Conservation (phyloP, 306 rosid species). For the Comarum palustre region DNA sequence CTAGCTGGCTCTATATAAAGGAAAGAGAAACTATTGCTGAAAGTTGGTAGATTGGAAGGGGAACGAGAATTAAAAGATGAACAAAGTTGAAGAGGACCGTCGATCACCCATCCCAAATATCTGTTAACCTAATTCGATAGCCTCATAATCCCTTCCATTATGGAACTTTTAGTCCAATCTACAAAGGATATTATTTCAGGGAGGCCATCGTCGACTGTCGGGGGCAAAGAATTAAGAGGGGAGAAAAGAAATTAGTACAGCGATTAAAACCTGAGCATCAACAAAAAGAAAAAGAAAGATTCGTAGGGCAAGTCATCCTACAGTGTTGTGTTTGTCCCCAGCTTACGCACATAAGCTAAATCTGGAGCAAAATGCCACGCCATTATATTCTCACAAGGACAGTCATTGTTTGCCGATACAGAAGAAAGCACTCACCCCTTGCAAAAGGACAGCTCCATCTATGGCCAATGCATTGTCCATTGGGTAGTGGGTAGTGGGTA, state of each 20-base stretch:
- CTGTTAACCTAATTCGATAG: no score
- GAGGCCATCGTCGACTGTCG: not conserved
- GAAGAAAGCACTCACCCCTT: slow-evolving; percentile 23
- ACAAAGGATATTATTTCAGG: slow-evolving; percentile 5
- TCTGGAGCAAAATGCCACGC: slow-evolving; percentile 30
- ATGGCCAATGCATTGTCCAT: slow-evolving; percentile 18
- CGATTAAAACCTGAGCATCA: slow-evolving; percentile 35
- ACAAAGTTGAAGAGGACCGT: not conserved
- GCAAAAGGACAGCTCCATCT: slow-evolving; percentile 25
- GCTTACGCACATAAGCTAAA: slow-evolving; percentile 10
- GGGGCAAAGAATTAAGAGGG: not conserved
- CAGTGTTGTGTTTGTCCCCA: not conserved
- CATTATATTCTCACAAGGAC: slow-evolving; percentile 34
- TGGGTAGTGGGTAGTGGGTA: slow-evolving; percentile 22
- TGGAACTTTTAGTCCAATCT: slow-evolving; percentile 38
- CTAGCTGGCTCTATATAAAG: no score
- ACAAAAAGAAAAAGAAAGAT: slow-evolving; percentile 37
- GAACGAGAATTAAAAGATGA: not conserved
- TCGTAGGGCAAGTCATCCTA: slow-evolving; percentile 52
- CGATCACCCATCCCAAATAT: no score
- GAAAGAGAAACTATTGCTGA: not conserved
- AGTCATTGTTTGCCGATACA: slow-evolving; percentile 24
- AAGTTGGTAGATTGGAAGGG: not conserved
- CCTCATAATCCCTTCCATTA: slow-evolving; percentile 15
- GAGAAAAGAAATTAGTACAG: not conserved